Conservation (phyloP, 805 yeast species). For the Suhomyces sp. region DNA sequence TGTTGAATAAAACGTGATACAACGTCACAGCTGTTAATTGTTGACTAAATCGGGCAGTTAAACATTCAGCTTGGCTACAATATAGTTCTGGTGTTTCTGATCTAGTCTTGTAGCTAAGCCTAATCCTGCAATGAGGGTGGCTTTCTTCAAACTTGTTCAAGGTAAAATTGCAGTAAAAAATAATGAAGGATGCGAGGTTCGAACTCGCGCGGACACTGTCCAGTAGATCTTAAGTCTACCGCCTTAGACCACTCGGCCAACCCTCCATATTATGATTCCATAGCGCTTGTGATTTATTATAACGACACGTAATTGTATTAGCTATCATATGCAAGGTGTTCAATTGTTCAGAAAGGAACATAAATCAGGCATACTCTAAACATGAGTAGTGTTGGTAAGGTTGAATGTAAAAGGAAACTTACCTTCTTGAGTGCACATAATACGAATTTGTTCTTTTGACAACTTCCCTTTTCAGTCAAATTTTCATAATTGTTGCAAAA, state of each 20-base stretch:
- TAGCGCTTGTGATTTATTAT: background rate
- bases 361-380: background rate
- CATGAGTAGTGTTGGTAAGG: background rate
- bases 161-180: conserved; percentile 11
- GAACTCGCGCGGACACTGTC: conserved; percentile 48
- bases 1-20: too few relatives aligned
- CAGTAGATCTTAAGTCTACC: conserved; percentile 47
- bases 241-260: conserved; percentile 50
- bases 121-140: background rate
- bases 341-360: too few relatives aligned
- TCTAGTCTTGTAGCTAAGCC: background rate
- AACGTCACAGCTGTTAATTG: too few relatives aligned
- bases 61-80: background rate
- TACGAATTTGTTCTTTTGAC: background rate
- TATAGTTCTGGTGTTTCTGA: too few relatives aligned
- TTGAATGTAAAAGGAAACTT: background rate
- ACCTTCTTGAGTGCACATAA: background rate
- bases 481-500: background rate
- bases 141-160: background rate
- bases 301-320: background rate
- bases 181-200: conserved; percentile 46
- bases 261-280: conserved; percentile 28
- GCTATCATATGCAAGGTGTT: background rate
- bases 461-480: too few relatives aligned
- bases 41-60: background rate